Evolutionary conservation across 2,329 filamentous ascomycete genomes (phyloP), one percentile per base, ranked within the genome.

Genomic region (Ophiosphaerella korrae): DNA sequence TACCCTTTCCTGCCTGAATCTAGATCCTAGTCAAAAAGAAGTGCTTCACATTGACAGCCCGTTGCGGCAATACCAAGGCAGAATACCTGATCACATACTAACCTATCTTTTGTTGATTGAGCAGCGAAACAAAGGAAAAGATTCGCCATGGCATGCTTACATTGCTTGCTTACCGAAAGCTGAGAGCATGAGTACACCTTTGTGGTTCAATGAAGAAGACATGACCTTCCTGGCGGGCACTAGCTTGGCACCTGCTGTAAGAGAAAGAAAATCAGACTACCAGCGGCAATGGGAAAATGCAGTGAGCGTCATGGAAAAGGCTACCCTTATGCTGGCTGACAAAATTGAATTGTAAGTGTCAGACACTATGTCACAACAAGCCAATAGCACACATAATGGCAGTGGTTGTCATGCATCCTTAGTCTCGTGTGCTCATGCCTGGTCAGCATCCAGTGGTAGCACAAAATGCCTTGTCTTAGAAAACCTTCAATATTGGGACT

Each of bases 191-290:
- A 67, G 59, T n/a, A 74, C 73, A 11, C 70, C 73, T 13, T 51
- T 75, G 7, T 75, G 67, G 66, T 75, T 74, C 43, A 47, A 64
- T 21, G 59, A 70, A 3, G 61, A 70, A 16, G 74, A 76, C 44
- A 46, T 66, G 44, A 48, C 58, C 16, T 74, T 65, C 60, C 62
- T 76, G 18, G 53, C 59, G 5, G 73, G 70, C 9, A 76, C 73
- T 26, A 71, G 71, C 47, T 46, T 76, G 13, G 53, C 55, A 8
- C 53, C 61, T 41, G 69, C 67, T 31, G 59, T 60, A 33, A 48
- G 55, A 26, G 62, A 63, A 21, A 60, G 63, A 39, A 61, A 55
- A 39, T 39, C 47, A 7, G 52, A 55, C 7, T 57, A 66, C 45
- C 50, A 42, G 14, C 54, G 62, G 40, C 63, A 72, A 38, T 72